Base-by-base conservation (phyloP, 306 rosid species). In the Pterocarpus macrocarpus region DNA sequence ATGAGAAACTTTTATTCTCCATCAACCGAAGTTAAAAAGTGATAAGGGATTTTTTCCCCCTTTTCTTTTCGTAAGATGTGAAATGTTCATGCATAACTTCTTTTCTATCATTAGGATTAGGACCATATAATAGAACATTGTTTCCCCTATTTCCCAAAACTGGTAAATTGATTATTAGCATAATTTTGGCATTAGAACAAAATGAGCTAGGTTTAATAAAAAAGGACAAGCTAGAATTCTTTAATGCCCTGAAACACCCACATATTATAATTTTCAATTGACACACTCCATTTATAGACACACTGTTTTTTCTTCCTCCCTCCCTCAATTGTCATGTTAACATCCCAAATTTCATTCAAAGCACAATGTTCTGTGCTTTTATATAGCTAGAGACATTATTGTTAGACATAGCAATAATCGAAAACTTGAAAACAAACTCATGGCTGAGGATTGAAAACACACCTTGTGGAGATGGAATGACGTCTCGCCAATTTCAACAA, bases 391-490 rank as follows among this genome's bases (percentile, higher is more conserved):
- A 63, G n/a, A 38, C 49, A 28, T 35, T 5, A 15, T 45, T 64
- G 8, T 4, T 50, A 64, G 33, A 69, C 72, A 50, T 14, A 45
- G n/a, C 10, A 34, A 65, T 44, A 75, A 67, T 32, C 16, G 5
- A 7, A 75, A 68, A 0, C 6, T 47, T 58, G 44, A 71, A 44
- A 62, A 49, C 8, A 47, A 45, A 67, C 9, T 55, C 69, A 64
- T 62, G 67, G 57, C 57, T 15, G 66, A 76, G 73, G 28, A 55
- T 55, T 55, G 61, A 80, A 82, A 76, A 34, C 67, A 63, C 36
- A 92, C 98, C 97, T 92, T 94, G 85, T 94, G 98, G 76, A 94
- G 97, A 90, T 89, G 95, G 83, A 94, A 94, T 57, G 86, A 85
- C n/a, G 76, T 83, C 12, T 86, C 92, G 11, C 94, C 94, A 81